Conservation (phyloP, 2,329 filamentous ascomycete species). For the Gyromitra esculenta region DNA sequence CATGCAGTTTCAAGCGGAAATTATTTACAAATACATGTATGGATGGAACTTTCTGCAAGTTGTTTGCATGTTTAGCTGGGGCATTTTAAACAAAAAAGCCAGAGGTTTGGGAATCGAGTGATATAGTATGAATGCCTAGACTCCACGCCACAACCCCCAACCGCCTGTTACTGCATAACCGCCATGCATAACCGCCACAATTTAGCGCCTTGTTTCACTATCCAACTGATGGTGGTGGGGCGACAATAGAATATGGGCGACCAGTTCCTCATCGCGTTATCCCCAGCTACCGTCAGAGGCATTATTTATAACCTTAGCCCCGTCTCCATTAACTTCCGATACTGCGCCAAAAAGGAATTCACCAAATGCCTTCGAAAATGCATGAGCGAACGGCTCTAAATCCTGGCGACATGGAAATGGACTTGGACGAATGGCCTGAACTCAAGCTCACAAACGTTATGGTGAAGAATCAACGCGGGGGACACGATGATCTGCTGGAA, state of each 20-base stretch:
- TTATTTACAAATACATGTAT: no score
- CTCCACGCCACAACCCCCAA: background rate
- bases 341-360: background rate
- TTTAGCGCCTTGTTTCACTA: background rate
- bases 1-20: no score
- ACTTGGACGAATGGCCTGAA: constrained; percentile 46
- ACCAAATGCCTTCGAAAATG: constrained; percentile 15
- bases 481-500: constrained; percentile 55
- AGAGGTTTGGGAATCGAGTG: background rate
- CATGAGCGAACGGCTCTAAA: constrained; percentile 38
- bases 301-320: background rate
- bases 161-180: background rate
- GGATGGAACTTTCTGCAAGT: no score
- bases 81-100: background rate
- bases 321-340: background rate
- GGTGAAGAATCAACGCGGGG: constrained; percentile 22
- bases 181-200: background rate
- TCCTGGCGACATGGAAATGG: constrained; percentile 6
- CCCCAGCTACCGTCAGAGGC: no score
- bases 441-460: constrained; percentile 49
- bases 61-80: no score
- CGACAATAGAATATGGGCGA: no score
- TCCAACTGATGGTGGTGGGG: no score
- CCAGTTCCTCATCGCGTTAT: no score
- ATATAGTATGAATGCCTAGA: background rate